Evolutionary conservation across 805 yeast species (phyloP).

Genomic region (Debaryomyces tyrocola): DNA sequence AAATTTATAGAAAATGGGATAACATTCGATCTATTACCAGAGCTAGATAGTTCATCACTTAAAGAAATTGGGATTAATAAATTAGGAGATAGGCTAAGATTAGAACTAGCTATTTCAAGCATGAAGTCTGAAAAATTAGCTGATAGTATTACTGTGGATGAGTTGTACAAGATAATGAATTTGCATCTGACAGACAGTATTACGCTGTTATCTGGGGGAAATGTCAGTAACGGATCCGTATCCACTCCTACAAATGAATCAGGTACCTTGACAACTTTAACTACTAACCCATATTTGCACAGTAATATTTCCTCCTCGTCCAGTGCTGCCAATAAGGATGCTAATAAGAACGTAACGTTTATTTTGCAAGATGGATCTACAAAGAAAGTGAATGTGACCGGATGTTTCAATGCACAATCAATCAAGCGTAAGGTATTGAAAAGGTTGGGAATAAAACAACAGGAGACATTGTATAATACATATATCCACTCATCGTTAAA

Average conservation of each 20-base stretch:
- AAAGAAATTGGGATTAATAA: conserved; percentile 71
- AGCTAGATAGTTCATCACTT: conserved; percentile 62
- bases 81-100: conserved; percentile 79
- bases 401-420: conserved; percentile 78
- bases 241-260: conserved; percentile 4
- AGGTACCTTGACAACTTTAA: background rate
- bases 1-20: conserved; percentile 51
- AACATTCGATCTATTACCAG: conserved; percentile 55
- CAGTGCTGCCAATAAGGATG: conserved; percentile 12
- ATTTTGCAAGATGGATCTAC: conserved; percentile 74
- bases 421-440: conserved; percentile 70
- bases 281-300: background rate
- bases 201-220: background rate
- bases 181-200: conserved; percentile 9
- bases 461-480: conserved; percentile 53
- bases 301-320: background rate
- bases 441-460: conserved; percentile 48
- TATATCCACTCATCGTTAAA: conserved; percentile 49
- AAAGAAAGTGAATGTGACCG: conserved; percentile 67
- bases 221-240: background rate
- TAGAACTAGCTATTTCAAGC: conserved; percentile 57
- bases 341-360: conserved; percentile 53
- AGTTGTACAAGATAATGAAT: conserved; percentile 19
- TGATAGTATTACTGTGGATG: conserved; percentile 23
- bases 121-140: conserved; percentile 37